Conservation (phyloP, 129 eudicot species). For the Apium graveolens region DNA sequence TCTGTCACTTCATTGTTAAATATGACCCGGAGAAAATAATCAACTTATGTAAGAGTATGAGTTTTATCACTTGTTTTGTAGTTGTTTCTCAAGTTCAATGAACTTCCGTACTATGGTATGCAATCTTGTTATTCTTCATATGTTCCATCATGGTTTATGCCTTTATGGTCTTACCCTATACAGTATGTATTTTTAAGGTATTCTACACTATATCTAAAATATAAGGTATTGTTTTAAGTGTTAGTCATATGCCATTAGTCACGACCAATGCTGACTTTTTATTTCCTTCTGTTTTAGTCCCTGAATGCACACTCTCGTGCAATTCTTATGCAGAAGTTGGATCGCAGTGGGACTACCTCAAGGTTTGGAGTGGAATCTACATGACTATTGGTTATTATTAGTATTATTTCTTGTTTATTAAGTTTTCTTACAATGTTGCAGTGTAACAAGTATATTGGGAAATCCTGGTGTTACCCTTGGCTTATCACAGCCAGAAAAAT, state of each 20-base stretch:
- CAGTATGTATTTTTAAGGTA: neutral
- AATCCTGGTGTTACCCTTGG: constrained; percentile 27
- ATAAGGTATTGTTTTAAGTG: neutral
- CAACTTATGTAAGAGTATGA: neutral
- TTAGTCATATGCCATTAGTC: neutral
- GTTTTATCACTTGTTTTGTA: neutral
- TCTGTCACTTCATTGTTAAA: neutral
- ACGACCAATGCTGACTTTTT: constrained; percentile 6
- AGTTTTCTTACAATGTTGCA: constrained; percentile 19
- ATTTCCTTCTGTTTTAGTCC: constrained; percentile 33
- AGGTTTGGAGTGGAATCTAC: constrained; percentile 28
- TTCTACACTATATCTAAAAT: neutral
- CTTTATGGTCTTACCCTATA: neutral
- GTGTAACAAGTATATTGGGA: constrained; percentile 55
- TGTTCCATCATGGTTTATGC: neutral
- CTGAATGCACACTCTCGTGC: constrained; percentile 87
- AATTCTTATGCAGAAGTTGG: constrained; percentile 89
- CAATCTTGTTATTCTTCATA: neutral
- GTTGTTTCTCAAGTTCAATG: too few relatives aligned
- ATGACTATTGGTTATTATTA: neutral
- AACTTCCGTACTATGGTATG: neutral
- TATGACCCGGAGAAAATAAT: neutral
- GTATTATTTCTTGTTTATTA: neutral
- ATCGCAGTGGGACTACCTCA: constrained; percentile 66
- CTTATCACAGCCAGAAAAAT: constrained; percentile 17